Evolutionary conservation across 1,284 basidiomycete genomes (phyloP), one percentile per base, ranked within the genome.

Genomic region (Ustilago shanxiensis): DNA sequence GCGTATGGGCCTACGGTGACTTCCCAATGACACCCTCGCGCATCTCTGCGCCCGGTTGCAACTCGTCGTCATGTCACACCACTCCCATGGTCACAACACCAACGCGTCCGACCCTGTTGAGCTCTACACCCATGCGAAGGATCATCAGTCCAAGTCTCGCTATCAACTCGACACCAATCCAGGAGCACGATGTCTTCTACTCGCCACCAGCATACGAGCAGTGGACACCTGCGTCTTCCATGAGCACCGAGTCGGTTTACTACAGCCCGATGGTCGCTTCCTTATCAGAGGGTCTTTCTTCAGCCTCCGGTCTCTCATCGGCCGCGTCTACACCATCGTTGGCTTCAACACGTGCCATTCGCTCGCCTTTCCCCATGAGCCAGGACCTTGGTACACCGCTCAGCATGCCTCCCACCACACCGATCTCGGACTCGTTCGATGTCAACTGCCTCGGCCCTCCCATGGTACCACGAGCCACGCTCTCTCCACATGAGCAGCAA

Each of bases 141-240:
- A 72, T 77, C 70, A 77, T 77, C 70, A 77, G 66, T 60, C 69
- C 74, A 5, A 69, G 69, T 60, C 66, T 77, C 18, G 70, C 74
- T 52, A 77, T 77, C 66, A 77, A 77, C 60, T 72, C 74, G 18
- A 69, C 74, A 22, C 74, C 74, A 1, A 26, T 72, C 10, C 69
- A 77, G 50, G 74, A 77, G 60, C 66, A 77, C 63, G 70, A 77
- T 35, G 63, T 72, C 57, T 77, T 77, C 66, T 72, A 77, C 63
- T 77, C 74, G 66, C 74, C 74, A 57, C 56, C 74, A 60, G 26
- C 47, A 22, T 66, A 77, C 28, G 66, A 69, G 60, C 66, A 66
- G 58, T 77, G 74, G 73, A 77, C 74, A 18, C 74, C 74, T 8
- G 65, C 59, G 13, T 69, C 74, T 37, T 60, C 73, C 14, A 71